These are phyloP conservation scores for Westerdykella aurantiaca DNA, from an alignment of 2,329 filamentous ascomycete species.

Conservation along the genomic window DNA sequence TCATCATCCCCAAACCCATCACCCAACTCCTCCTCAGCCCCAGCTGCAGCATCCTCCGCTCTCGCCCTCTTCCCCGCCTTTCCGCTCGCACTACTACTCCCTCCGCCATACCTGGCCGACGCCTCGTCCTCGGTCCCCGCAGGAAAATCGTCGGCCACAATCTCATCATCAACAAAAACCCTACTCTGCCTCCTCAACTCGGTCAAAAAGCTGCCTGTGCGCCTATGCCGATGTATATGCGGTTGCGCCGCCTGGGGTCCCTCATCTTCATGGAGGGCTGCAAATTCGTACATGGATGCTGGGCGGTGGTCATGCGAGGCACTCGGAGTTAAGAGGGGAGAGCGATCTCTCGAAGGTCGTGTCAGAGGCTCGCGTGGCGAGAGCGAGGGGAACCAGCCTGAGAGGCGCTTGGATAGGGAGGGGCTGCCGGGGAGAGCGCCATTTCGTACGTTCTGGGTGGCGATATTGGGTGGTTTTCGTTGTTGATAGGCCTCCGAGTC, in stretches of 20 bases:
- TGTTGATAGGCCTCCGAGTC: conserved; percentile 14
- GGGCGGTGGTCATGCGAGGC: conserved; percentile 23
- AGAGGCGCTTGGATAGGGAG: conserved; percentile 25
- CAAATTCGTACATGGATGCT: conserved; percentile 34
- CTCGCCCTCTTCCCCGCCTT: conserved; percentile 1
- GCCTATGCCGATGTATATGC: conserved; percentile 8
- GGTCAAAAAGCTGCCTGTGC: conserved; percentile 34
- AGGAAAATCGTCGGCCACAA: conserved; percentile 14
- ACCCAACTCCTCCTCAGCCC: no score
- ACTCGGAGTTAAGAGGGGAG: conserved; percentile 9
- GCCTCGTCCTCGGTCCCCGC: conserved; percentile 1
- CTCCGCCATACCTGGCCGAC: background rate
- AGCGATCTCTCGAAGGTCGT: conserved; percentile 2
- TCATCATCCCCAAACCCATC: no score
- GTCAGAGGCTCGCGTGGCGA: conserved; percentile 12
- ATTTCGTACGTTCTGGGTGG: conserved; percentile 1
- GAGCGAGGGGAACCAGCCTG: conserved; percentile 35
- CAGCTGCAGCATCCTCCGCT: no score
- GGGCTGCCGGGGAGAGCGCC: conserved; percentile 22
- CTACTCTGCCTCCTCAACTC: conserved; percentile 43
- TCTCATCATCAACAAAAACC: conserved; percentile 44
- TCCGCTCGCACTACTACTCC: background rate
- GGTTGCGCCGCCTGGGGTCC: conserved; percentile 5
- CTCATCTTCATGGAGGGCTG: conserved; percentile 19
- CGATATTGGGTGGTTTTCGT: conserved; percentile 9